Base-by-base conservation (phyloP, 2,329 filamentous ascomycete genomes). In the Xenoacremonium recifei region DNA sequence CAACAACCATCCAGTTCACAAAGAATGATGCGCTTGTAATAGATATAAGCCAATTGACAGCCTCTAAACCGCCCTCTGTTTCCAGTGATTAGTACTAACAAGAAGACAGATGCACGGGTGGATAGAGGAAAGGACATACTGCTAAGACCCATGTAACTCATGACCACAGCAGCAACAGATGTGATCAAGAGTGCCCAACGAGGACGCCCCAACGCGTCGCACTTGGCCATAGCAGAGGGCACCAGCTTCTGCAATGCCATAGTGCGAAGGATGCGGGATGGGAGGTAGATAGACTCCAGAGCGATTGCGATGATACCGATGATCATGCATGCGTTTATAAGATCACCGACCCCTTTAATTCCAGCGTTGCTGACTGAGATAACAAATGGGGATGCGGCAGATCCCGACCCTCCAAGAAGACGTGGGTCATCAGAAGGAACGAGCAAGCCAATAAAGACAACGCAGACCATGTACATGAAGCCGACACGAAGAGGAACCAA, bases 241-340 rank as follows among this genome's bases (percentile, higher is more conserved):
- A 53, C 33, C 4, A 53, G 32, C 2, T 30, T 31, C 19, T 53
- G 49, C 3, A 45, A 21, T 2, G 49, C 43, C 50, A 53, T 53
- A 3, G 50, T 52, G 13, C 47, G 31, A 7, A 53, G 40, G 2
- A 53, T 36, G 17, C 50, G 27, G 2, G 49, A 51, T 2, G 50
- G 37, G 3, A 52, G 49, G 21, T 47, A 52, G 0, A 52, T 33
- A 12, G 50, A 40, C 37, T 50, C 49, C 4, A 39, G 16, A 11
- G 21, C 37, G n/a, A 52, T 54, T 0, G 51, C 52, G 3, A 54
- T 31, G 9, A 52, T 42, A 7, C 45, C 44, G 3, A 45, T 43
- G 6, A 54, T 55, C 47, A 55, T 52, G n/a, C 49, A 46, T 7
- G 45, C 49, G 17, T 54, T 55, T n/a, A 53, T 39, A 5, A 55